These are phyloP conservation scores for Bjerkandera adusta DNA, from an alignment of 1,284 basidiomycete species.

Conservation along the genomic window DNA sequence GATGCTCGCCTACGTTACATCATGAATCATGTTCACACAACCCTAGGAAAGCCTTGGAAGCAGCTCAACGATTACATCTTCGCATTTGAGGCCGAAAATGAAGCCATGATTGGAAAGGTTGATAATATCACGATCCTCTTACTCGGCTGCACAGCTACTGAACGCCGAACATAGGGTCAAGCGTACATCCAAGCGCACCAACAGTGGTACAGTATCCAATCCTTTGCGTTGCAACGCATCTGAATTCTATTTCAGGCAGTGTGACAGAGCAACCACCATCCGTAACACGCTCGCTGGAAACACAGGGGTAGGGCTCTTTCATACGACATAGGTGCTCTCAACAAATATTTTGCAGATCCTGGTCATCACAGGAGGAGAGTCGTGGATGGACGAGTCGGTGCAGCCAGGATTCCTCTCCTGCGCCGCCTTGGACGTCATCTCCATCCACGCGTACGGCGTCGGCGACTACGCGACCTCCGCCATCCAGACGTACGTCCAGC, in stretches of 20 bases:
- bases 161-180: slow-evolving; percentile 25
- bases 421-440: slow-evolving; percentile 34
- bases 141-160: too few species aligned
- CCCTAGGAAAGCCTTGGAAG: slow-evolving; percentile 41
- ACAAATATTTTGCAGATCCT: slow-evolving; percentile 25
- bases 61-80: slow-evolving; percentile 44
- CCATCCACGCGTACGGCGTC: slow-evolving; percentile 39
- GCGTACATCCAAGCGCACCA: slow-evolving; percentile 27
- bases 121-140: slow-evolving; percentile 3
- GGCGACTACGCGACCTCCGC: slow-evolving; percentile 29
- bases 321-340: not conserved
- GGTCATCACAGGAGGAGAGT: slow-evolving; percentile 38
- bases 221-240: not conserved
- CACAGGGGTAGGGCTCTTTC: slow-evolving; percentile 24
- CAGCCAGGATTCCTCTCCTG: slow-evolving; percentile 34
- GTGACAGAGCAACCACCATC: slow-evolving; percentile 37
- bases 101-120: slow-evolving; percentile 33
- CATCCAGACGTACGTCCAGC: slow-evolving; percentile 30
- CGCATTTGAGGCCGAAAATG: slow-evolving; percentile 44
- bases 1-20: slow-evolving; percentile 34
- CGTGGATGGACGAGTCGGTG: slow-evolving; percentile 34
- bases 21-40: slow-evolving; percentile 38
- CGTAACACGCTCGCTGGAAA: slow-evolving; percentile 28
- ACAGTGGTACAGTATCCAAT: slow-evolving; percentile 17
- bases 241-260: slow-evolving; percentile 28